Conservation (phyloP, 371 early-diverging fungal species). For the Mucor piriformis region DNA sequence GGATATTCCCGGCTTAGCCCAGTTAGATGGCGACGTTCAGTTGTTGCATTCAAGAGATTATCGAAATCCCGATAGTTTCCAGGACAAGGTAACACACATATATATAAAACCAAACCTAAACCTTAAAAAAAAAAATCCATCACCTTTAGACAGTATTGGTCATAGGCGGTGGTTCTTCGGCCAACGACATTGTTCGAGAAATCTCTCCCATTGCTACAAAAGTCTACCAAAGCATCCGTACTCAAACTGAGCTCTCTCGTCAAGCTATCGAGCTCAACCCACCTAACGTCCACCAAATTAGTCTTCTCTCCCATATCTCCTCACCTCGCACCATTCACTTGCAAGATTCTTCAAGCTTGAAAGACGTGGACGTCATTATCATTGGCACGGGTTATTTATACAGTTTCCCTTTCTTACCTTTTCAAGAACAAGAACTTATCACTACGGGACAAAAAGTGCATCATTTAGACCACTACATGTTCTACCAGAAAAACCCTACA, state of each 20-base stretch:
- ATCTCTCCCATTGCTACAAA: constrained; percentile 32
- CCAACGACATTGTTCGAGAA: constrained; percentile 58
- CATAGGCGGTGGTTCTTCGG: constrained; percentile 56
- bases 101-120: not conserved
- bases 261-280: constrained; percentile 14
- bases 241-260: constrained; percentile 27
- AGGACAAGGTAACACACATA: constrained; percentile 38
- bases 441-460: constrained; percentile 48
- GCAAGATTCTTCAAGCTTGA: constrained; percentile 36
- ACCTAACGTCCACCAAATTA: constrained; percentile 20
- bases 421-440: constrained; percentile 29
- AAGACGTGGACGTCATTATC: constrained; percentile 47
- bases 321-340: no score
- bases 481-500: constrained; percentile 57
- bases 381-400: constrained; percentile 68
- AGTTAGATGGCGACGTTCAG: constrained; percentile 10
- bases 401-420: constrained; percentile 57
- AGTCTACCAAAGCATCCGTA: constrained; percentile 51
- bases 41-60: constrained; percentile 63
- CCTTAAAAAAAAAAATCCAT: not conserved
- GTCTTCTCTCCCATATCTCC: constrained; percentile 10
- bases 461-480: constrained; percentile 47
- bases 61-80: constrained; percentile 43
- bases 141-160: constrained; percentile 44
- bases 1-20: constrained; percentile 44